Percentiles rank a stretch among this genome's conserved stretches.
Conservation (phyloP, 148 eudicot species). For the Rhododendron molle region DNA sequence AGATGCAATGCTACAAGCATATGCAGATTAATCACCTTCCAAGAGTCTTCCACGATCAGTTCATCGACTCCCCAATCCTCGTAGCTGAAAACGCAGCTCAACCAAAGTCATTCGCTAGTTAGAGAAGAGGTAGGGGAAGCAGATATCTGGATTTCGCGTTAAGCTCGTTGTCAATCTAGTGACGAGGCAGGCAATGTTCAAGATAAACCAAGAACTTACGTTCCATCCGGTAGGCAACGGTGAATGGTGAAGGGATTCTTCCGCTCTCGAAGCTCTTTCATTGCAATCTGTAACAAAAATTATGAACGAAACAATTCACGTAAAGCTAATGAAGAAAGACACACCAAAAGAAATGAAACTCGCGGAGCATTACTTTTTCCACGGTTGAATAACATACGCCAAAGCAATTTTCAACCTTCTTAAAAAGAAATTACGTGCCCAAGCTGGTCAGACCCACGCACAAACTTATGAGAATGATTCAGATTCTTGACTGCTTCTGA, state of each 20-base stretch:
- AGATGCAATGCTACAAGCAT: not conserved
- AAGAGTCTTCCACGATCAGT: slow-evolving; percentile 95
- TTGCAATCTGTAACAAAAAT: slow-evolving; percentile 62
- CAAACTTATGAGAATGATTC: not conserved
- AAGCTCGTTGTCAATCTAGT: not conserved
- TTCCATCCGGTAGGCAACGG: slow-evolving; percentile 92
- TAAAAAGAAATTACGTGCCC: not conserved
- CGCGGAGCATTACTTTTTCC: not conserved
- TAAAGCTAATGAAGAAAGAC: not conserved
- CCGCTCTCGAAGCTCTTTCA: slow-evolving; percentile 86
- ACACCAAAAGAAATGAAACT: not conserved
- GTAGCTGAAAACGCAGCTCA: slow-evolving; percentile 38
- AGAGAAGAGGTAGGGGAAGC: not conserved
- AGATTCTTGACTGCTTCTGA: not conserved
- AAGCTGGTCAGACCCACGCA: not conserved
- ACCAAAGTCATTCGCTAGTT: not conserved
- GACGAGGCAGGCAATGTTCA: not conserved
- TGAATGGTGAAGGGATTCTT: slow-evolving; percentile 96
- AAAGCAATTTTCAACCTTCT: not conserved
- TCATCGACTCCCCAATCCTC: slow-evolving; percentile 99
- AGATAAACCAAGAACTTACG: slow-evolving; percentile 28
- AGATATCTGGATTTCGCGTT: not conserved
- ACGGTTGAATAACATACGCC: not conserved
- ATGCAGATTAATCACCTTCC: slow-evolving; percentile 52
- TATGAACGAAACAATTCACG: not conserved